phyloP scores from a whole-genome alignment of 345 rosid genomes.

The Atalantia buxifolia region DNA sequence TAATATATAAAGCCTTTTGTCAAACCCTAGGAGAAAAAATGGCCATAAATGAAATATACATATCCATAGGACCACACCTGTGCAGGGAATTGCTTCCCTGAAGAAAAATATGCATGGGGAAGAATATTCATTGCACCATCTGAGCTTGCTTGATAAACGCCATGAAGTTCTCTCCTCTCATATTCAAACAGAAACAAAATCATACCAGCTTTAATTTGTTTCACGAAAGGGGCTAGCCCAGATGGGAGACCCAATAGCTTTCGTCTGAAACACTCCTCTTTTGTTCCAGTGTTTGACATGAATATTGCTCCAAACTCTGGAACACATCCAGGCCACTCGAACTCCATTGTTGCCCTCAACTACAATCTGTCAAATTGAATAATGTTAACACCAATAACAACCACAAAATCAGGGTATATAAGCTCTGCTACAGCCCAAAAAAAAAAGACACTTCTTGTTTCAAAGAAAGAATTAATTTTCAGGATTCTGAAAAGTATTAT shows the following conservation, averaged over 20 bases:
- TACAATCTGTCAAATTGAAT: slow-evolving; percentile 34
- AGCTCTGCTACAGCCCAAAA: not conserved
- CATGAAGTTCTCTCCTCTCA: slow-evolving; percentile 58
- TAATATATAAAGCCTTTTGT: not conserved
- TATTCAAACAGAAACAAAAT: slow-evolving; percentile 62
- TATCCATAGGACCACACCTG: slow-evolving; percentile 40
- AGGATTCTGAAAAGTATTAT: not conserved
- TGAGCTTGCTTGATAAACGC: slow-evolving; percentile 60
- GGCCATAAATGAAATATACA: no score
- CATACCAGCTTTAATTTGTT: slow-evolving; percentile 71
- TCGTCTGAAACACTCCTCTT: slow-evolving; percentile 43
- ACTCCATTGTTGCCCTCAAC: slow-evolving; percentile 21
- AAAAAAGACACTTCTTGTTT: not conserved
- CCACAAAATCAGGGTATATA: not conserved
- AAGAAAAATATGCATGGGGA: slow-evolving; percentile 46
- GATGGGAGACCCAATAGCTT: slow-evolving; percentile 61
- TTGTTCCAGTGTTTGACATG: slow-evolving; percentile 52
- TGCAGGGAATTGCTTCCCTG: slow-evolving; percentile 72
- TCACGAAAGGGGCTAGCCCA: slow-evolving; percentile 38
- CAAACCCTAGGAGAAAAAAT: no score
- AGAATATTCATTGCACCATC: slow-evolving; percentile 59
- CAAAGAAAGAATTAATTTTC: not conserved
- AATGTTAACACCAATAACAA: slow-evolving; percentile 2
- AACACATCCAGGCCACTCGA: slow-evolving; percentile 27
- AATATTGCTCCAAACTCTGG: slow-evolving; percentile 71